These are phyloP conservation scores for Blastomyces silverae DNA, from an alignment of 2,329 filamentous ascomycete genomes.

Conservation along the genomic window DNA sequence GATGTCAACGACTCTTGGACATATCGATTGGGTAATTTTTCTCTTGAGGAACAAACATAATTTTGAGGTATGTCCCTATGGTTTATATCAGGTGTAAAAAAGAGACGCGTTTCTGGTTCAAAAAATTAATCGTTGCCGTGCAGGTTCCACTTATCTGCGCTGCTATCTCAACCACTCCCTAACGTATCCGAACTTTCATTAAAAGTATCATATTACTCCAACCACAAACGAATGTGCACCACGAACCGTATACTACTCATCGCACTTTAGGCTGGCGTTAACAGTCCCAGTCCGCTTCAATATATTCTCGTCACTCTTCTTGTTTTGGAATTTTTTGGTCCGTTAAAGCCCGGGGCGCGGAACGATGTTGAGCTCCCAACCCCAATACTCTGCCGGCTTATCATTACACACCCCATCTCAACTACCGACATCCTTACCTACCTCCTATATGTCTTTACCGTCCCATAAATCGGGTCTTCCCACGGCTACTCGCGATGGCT, in stretches of 20 bases:
- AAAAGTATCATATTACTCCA: background rate
- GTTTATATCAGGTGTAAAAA: background rate
- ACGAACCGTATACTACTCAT: background rate
- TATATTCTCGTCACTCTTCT: background rate
- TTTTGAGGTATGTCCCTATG: background rate
- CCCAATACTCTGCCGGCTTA: slow-evolving; percentile 33
- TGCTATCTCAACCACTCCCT: background rate
- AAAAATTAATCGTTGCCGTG: background rate
- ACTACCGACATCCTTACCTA: slow-evolving; percentile 8
- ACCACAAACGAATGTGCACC: background rate
- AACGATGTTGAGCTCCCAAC: slow-evolving; percentile 41
- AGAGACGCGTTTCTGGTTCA: no score
- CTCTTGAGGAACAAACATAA: background rate
- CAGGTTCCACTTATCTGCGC: background rate
- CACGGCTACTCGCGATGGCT: slow-evolving; percentile 31
- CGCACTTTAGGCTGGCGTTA: background rate
- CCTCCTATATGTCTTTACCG: slow-evolving; percentile 27
- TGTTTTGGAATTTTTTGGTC: background rate
- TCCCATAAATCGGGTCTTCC: slow-evolving; percentile 29
- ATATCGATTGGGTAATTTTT: background rate
- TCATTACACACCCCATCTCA: slow-evolving; percentile 6
- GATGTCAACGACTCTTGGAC: background rate
- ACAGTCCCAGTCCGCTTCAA: background rate
- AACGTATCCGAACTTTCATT: background rate
- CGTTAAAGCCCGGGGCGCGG: slow-evolving; percentile 4